Base-by-base conservation (phyloP, 495 filamentous ascomycete genomes). In the Aspergillus cristatus region DNA sequence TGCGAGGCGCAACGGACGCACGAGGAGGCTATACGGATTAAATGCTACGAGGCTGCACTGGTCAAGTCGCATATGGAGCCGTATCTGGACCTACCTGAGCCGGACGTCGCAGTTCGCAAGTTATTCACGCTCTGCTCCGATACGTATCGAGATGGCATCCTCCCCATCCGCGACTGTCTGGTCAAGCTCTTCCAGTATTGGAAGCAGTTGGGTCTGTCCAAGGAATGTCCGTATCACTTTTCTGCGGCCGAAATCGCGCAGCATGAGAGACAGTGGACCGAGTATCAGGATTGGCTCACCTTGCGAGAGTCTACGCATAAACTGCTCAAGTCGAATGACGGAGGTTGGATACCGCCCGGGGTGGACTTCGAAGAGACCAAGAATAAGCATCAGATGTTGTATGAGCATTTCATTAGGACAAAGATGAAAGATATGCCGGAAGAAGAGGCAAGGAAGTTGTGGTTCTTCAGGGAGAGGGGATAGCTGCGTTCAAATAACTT, bases 21-120 rank as follows among this genome's bases (percentile, higher is more conserved):
- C 11, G 34, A 37, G 18, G 13, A 42, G 22, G 49, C 51, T 14
- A 36, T 44, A 15, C 29, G 36, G 15, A 37, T 55, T 3, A 61
- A 61, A 39, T 45, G 43, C 26, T 61, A 61, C 45, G 55, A 61
- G 37, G 35, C 48, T 7, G 39, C 43, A 3, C 45, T 48, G 18
- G 46, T 32, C 14, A 42, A 51, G 32, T 36, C 33, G 12, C 41
- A 54, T 26, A 34, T 43, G 14, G 43, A 46, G 18, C 48, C 50
- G 14, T 54, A 54, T 29, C 30, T 48, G 16, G 54, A 52, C 13
- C 34, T 48, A 18, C 49, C 41, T 18, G 28, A 38, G 18, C 34
- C 39, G 11, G 40, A 51, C 18, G 20, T 39, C 3, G 35, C 46
- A 3, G 20, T 48, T 11, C 51, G 47, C 16, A 40, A 53, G 29